Evolutionary conservation across 192 early-diverging fungal species (phyloP).

Genomic region (Backusella tarrabulga): DNA sequence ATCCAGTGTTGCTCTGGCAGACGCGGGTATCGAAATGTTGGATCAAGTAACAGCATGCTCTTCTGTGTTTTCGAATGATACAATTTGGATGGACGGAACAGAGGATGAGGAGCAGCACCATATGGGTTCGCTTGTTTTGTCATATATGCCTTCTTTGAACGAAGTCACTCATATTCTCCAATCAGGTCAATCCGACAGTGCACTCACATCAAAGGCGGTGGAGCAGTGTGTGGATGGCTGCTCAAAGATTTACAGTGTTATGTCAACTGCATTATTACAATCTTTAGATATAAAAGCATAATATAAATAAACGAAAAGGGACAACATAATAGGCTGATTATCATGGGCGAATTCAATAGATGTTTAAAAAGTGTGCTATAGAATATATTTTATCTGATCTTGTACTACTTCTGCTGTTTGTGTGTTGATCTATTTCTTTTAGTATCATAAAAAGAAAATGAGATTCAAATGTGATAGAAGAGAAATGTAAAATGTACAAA

Average conservation of each 20-base stretch:
- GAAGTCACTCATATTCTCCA: conserved; percentile 79
- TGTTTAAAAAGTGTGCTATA: too few species aligned
- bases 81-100: conserved; percentile 51
- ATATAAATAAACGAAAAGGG: background rate
- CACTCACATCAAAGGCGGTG: conserved; percentile 55
- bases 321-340: background rate
- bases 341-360: background rate
- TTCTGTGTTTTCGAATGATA: conserved; percentile 37
- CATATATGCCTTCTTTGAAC: conserved; percentile 79
- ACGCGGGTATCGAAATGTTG: conserved; percentile 85
- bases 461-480: too few species aligned
- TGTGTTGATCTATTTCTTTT: background rate
- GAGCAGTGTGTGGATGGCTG: conserved; percentile 76
- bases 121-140: conserved; percentile 62
- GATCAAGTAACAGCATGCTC: conserved; percentile 77
- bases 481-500: too few species aligned
- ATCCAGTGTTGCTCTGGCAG: conserved; percentile 67
- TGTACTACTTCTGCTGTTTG: background rate
- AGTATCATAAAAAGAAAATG: too few species aligned
- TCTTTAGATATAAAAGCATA: conserved; percentile 33
- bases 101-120: conserved; percentile 59
- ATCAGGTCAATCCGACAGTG: conserved; percentile 56
- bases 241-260: conserved; percentile 71
- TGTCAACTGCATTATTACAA: conserved; percentile 57
- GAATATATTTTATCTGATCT: background rate